Base-by-base conservation (phyloP, 257 asterid species). In the Scutellaria minor region DNA sequence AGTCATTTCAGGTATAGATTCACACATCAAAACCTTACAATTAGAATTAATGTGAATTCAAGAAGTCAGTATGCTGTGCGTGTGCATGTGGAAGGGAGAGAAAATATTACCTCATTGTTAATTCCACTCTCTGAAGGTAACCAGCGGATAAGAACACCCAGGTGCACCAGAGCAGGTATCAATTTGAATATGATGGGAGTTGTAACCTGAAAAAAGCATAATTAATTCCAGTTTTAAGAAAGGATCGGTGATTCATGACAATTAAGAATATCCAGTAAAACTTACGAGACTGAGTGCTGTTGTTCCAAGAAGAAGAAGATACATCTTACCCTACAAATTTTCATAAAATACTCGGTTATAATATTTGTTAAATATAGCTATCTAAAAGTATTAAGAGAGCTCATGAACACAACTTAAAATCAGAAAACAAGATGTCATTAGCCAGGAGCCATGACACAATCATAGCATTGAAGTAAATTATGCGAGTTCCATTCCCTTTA, bases 211-310 rank as follows among this genome's bases (percentile, higher is more conserved):
- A 75, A 46, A 44, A 65, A 51, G 13, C 12, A 27, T 45, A 68
- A 76, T 68, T 47, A 73, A 37, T 11, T 10, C 6, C 14, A 55
- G 47, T 35, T 39, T 40, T 41, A 5, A 62, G 60, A 41, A 41
- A 40, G 15, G 9, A n/a, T 12, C n/a, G 13, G 50, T 6, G 11
- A 40, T 3, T 9, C 15, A 3, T 31, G 37, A 31, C 37, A 31
- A 31, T 31, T 48, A 1, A 48, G 6, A 48, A 48, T 7, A 6
- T 62, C 8, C 46, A 60, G 5, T 14, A 51, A 60, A 61, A 77
- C 90, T 89, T 74, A 93, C 98, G 14, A 93, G 97, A 77, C 98
- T 93, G 55, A 93, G 83, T 5, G 98, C 98, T 40, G 98, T 93
- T 72, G 98, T 93, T 64, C 98, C 98, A 48, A 93, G 95, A 74